phyloP scores from a whole-genome alignment of 371 early-diverging fungal genomes.

The Mortierella sp. region DNA sequence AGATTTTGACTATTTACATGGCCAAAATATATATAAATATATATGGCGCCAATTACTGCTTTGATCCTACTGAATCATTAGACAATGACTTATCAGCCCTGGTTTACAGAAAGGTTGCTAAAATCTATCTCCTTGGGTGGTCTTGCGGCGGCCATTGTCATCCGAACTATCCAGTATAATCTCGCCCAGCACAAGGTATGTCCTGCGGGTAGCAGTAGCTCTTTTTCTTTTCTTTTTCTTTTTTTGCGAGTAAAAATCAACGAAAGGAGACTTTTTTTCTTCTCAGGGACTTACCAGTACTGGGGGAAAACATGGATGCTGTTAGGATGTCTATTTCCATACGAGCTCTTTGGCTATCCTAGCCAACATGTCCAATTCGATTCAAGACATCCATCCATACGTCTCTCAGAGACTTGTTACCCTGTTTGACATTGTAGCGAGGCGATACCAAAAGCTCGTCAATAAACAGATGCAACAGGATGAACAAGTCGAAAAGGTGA shows the following conservation, averaged over 20 bases:
- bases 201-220: no score
- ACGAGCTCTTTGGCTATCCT: constrained; percentile 74
- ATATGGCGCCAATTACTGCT: background rate
- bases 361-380: constrained; percentile 72
- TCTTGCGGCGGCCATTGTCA: constrained; percentile 67
- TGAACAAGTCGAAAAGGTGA: constrained; percentile 49
- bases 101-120: constrained; percentile 80
- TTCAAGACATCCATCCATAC: constrained; percentile 73
- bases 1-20: no score
- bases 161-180: constrained; percentile 75
- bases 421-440: constrained; percentile 74
- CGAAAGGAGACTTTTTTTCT: no score
- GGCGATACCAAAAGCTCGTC: constrained; percentile 69
- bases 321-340: constrained; percentile 76
- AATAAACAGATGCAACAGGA: constrained; percentile 50
- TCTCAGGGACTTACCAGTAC: no score
- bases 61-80: constrained; percentile 13
- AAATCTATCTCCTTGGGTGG: constrained; percentile 78
- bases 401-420: constrained; percentile 79
- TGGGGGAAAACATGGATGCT: no score
- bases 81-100: constrained; percentile 69
- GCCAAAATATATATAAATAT: no score
- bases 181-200: constrained; percentile 73
- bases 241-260: background rate
- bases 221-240: background rate